Evolutionary conservation across 208 protist genomes (phyloP).

Genomic region (Leishmania tropica): DNA sequence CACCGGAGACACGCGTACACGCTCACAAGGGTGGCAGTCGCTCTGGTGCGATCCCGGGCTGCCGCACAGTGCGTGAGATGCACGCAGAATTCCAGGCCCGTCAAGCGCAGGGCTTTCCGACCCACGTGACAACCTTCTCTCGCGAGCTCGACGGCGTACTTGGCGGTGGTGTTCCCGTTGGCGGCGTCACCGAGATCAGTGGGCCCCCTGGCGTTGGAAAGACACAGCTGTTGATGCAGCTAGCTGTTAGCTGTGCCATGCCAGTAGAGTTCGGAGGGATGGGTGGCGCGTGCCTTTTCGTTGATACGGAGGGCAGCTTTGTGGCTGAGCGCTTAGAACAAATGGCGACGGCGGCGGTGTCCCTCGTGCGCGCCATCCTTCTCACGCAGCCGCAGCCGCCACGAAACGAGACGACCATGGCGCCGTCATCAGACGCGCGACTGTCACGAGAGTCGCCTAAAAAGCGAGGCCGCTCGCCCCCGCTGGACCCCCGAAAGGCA

Average conservation of each 20-base stretch:
- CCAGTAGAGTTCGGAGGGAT: conserved; percentile 74
- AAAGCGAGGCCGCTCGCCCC: not conserved
- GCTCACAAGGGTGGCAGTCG: not conserved
- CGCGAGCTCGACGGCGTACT: conserved; percentile 76
- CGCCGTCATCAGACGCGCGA: not conserved
- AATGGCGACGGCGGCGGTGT: conserved; percentile 71
- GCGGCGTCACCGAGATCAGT: conserved; percentile 76
- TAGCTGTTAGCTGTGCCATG: conserved; percentile 79
- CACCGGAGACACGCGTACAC: not conserved
- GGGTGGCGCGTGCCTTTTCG: conserved; percentile 72
- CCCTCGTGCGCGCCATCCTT: conserved; percentile 27
- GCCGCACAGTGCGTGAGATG: conserved; percentile 16
- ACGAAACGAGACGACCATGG: not conserved
- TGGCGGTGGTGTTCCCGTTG: conserved; percentile 65
- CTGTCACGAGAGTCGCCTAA: not conserved
- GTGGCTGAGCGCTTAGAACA: conserved; percentile 66
- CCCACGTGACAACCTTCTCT: conserved; percentile 74
- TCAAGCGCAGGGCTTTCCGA: not conserved
- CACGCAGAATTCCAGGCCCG: not conserved
- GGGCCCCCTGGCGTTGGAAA: conserved; percentile 93
- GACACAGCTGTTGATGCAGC: conserved; percentile 91
- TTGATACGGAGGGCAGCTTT: conserved; percentile 95
- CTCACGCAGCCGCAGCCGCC: not conserved
- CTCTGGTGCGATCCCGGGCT: conserved; percentile 8
- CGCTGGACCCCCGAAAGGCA: not conserved